Conservation (phyloP, 768 basidiomycete species). For the Nidularia pulvinata region DNA sequence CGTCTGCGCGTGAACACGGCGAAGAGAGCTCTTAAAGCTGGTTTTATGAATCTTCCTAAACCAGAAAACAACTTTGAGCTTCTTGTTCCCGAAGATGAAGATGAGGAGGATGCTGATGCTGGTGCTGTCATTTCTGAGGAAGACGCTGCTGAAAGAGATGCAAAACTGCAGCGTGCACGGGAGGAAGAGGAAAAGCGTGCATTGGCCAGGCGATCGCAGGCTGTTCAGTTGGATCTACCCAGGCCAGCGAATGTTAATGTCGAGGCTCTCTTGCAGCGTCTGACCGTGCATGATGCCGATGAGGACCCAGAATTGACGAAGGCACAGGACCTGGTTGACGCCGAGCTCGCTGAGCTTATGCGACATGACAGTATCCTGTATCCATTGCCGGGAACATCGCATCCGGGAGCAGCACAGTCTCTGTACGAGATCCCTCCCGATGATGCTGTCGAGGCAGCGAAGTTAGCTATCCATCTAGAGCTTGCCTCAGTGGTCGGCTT, state of each 20-base stretch:
- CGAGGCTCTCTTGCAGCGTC: slow-evolving; percentile 54
- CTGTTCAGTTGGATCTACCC: slow-evolving; percentile 82
- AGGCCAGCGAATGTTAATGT: slow-evolving; percentile 85
- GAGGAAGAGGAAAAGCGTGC: slow-evolving; percentile 81
- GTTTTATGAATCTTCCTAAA: slow-evolving; percentile 83
- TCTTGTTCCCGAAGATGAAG: slow-evolving; percentile 88
- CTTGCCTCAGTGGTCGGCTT: slow-evolving; percentile 82
- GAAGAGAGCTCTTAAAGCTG: slow-evolving; percentile 77
- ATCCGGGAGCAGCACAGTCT: slow-evolving; percentile 72
- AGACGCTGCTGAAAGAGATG: slow-evolving; percentile 94
- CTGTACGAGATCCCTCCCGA: slow-evolving; percentile 77
- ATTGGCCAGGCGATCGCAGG: slow-evolving; percentile 80
- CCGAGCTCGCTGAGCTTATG: slow-evolving; percentile 77
- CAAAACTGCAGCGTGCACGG: slow-evolving; percentile 55
- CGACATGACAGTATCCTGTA: slow-evolving; percentile 87
- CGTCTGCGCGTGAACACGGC: slow-evolving; percentile 59
- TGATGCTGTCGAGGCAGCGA: slow-evolving; percentile 69
- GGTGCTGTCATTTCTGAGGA: slow-evolving; percentile 53
- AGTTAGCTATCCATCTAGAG: slow-evolving; percentile 72
- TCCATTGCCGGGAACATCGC: slow-evolving; percentile 86
- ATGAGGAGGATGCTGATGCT: slow-evolving; percentile 69
- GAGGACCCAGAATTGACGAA: slow-evolving; percentile 37
- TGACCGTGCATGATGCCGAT: slow-evolving; percentile 49
- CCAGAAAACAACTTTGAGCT: slow-evolving; percentile 99
- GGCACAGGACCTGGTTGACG: slow-evolving; percentile 68